phyloP scores from a whole-genome alignment of 345 rosid species.

The Ceriops zippeliana region DNA sequence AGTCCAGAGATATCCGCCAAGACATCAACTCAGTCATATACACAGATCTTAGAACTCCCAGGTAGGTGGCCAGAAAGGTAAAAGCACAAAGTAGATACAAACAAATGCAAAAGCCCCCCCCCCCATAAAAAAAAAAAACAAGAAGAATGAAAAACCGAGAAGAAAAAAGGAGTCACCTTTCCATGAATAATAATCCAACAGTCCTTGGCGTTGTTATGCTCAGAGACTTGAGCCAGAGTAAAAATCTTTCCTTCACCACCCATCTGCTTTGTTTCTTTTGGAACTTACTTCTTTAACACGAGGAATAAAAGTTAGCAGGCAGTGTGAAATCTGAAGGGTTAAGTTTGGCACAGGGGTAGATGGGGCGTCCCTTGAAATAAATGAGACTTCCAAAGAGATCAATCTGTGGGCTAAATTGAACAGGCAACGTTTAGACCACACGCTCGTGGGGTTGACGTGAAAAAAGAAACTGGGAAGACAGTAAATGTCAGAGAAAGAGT shows the following conservation, averaged over 20 bases:
- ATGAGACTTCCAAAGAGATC: neutral
- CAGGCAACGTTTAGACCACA: neutral
- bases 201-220: conserved; percentile 50
- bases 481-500: too few species aligned
- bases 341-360: too few species aligned
- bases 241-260: conserved; percentile 49
- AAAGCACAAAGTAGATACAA: neutral
- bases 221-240: conserved; percentile 61
- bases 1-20: neutral
- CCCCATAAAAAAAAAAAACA: neutral
- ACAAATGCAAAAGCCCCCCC: neutral
- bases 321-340: neutral
- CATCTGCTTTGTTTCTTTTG: conserved; percentile 19
- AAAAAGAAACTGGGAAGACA: too few species aligned
- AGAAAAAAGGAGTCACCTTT: conserved; percentile 35
- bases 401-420: neutral
- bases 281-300: neutral
- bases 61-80: neutral
- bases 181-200: conserved; percentile 70
- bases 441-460: too few species aligned
- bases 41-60: neutral
- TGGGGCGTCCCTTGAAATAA: neutral
- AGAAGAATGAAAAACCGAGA: too few species aligned
- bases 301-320: neutral
- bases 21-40: neutral